phyloP scores from a whole-genome alignment of 2,329 filamentous ascomycete species.

The Aspergillus sojae region DNA sequence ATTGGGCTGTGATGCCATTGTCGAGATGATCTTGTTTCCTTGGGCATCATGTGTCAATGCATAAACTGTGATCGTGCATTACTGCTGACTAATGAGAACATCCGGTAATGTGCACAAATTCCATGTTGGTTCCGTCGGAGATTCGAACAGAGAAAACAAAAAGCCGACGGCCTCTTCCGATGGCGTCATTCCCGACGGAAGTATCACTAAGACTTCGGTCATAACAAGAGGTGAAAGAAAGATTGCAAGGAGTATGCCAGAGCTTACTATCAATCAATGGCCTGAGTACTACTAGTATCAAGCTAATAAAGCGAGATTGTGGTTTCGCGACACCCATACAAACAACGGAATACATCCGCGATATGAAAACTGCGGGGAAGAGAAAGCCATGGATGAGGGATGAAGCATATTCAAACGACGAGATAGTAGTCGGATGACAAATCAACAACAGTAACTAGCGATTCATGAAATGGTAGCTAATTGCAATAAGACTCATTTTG shows the following conservation, averaged over 20 bases:
- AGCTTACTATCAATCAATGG: background rate
- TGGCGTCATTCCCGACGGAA: conserved; percentile 1
- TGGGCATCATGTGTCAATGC: background rate
- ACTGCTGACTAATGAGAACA: background rate
- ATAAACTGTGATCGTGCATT: background rate
- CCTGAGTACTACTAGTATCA: background rate
- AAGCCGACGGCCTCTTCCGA: background rate
- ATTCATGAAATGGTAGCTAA: background rate
- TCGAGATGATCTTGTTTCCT: background rate
- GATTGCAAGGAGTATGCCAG: background rate
- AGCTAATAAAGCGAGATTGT: background rate
- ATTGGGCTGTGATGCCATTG: background rate
- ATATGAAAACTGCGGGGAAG: conserved; percentile 6
- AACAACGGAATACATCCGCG: background rate
- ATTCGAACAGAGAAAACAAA: background rate
- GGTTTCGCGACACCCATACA: background rate
- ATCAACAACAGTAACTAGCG: background rate
- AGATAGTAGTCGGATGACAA: conserved; percentile 11
- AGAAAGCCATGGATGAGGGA: background rate
- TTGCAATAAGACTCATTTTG: background rate
- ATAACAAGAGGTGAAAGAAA: background rate
- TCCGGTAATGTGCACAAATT: background rate
- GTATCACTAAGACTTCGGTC: too few species aligned
- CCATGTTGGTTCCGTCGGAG: background rate
- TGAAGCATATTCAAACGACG: conserved; percentile 1